Evolutionary conservation across 768 basidiomycete genomes (phyloP).

Genomic region (Chalciporus sphaerocephalus): DNA sequence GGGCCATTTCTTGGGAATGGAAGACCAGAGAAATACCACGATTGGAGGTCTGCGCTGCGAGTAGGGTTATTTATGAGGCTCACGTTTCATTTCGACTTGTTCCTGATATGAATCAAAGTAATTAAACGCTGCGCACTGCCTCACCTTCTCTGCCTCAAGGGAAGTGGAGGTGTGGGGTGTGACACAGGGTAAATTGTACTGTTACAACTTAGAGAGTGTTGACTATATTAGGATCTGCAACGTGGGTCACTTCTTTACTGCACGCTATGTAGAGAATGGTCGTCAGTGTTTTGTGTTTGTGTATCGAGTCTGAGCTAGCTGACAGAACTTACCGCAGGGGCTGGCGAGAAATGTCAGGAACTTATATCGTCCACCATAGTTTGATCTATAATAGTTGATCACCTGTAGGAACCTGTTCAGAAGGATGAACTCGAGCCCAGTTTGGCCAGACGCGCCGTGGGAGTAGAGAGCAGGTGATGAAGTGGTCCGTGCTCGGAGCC

Average conservation of each 20-base stretch:
- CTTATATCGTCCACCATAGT: no score
- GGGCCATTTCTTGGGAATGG: no score
- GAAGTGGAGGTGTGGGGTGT: neutral
- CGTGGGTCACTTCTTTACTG: neutral
- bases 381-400: no score
- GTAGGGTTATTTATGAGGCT: conserved; percentile 21
- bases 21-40: no score
- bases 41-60: no score
- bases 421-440: no score
- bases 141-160: conserved; percentile 17
- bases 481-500: no score
- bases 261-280: neutral
- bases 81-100: neutral
- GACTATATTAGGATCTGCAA: neutral
- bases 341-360: no score
- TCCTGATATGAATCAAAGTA: conserved; percentile 8
- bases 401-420: no score
- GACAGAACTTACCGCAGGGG: neutral
- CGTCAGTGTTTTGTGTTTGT: neutral
- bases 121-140: conserved; percentile 13
- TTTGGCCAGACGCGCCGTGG: no score
- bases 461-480: no score
- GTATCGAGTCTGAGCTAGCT: neutral
- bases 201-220: neutral
- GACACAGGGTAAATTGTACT: neutral